Evolutionary conservation across 495 filamentous ascomycete genomes (phyloP), one percentile per base, ranked within the genome.

Genomic region (Hypoxylon fuscum): DNA sequence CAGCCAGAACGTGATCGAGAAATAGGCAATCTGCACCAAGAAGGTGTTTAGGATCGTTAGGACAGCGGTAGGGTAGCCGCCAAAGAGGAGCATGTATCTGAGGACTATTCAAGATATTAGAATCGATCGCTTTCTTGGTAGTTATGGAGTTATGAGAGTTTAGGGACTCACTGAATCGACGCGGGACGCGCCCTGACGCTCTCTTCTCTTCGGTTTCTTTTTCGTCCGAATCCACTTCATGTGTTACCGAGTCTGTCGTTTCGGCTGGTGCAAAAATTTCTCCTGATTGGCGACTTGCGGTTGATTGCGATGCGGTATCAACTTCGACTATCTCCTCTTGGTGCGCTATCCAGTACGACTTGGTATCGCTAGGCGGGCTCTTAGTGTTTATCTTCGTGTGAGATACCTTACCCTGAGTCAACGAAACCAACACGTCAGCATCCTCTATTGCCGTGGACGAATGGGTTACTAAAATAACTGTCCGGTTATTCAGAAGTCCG

Each of bases 401-500:
- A 76, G 37, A 88, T 85, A 45, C 92, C 82, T 42, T 87, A 80
- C n/a, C 83, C 79, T 11, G 90, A 79, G 21, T 77, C 72, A 18
- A 89, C 90, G 70, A 92, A 87, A 18, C 80, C 76, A 6, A 75
- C 63, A 18, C 92, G 76, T 55, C 85, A 86, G 17, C 91, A 37
- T 89, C 88, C 14, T 90, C 83, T 61, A 88, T 87, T 11, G 94
- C 75, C 8, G 86, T 79, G 37, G 89, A 75, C 66, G 92, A 93
- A 70, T 95, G 91, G 1, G 91, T 93, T 14, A 95, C 91, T 54
- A 95, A 71, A 18, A 95, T 88, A 66, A 91, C 93, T 31, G 91
- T 93, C 34, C 91, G 80, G 56, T 82, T 79, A 37, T 84, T 62
- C 89, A 95, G 92, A 43, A 95, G 72, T 7, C 88, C 87, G 3